Base-by-base conservation (phyloP, 2,329 filamentous ascomycete genomes). In the Alternaria sp. region DNA sequence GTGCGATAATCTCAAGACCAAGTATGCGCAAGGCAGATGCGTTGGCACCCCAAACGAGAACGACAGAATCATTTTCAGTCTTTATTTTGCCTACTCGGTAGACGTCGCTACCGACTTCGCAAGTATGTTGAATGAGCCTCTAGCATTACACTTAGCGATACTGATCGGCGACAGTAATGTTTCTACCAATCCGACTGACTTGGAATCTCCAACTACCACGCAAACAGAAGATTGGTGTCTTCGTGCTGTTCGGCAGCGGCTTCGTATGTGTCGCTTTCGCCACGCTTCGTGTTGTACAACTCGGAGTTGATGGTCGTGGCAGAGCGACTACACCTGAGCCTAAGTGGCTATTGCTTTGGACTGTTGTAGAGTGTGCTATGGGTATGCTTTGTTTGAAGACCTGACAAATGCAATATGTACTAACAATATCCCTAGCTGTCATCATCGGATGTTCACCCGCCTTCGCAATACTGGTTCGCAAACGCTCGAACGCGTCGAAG, bases 341-440 rank as follows among this genome's bases (percentile, higher is more conserved):
- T 15, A 74, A 75, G 13, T 80, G 79, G 78, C 57, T 80, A 13
- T 64, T 74, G 13, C 57, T 81, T 6, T 80, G 77, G 78, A 77
- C 70, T 5, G 67, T 76, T 3, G 69, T 80, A 19, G 78, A 80
- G 57, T 69, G 71, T 9, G 65, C 74, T 10, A 77, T 79, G 13
- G 78, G 77, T 77, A 72, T 46, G 61, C 46, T 5, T 2, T 13
- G 30, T 6, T 32, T 32, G 12, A 2, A 32, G 30, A 3, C 30
- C 30, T 32, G 30, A 6, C 2, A 13, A 32, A 13, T 32, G 30
- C 3, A 32, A n/a, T n/a, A n/a, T n/a, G n/a, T n/a, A n/a, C n/a
- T n/a, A n/a, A n/a, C n/a, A n/a, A n/a, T n/a, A n/a, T n/a, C n/a
- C n/a, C n/a, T 45, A 68, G 65, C 62, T 32, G 54, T 71, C 28